A percentile compares a stretch with the other conserved stretches of the same genome.
phyloP scores from a whole-genome alignment of 1,139 yeast species.

The Geotrichum phurueaensis region DNA sequence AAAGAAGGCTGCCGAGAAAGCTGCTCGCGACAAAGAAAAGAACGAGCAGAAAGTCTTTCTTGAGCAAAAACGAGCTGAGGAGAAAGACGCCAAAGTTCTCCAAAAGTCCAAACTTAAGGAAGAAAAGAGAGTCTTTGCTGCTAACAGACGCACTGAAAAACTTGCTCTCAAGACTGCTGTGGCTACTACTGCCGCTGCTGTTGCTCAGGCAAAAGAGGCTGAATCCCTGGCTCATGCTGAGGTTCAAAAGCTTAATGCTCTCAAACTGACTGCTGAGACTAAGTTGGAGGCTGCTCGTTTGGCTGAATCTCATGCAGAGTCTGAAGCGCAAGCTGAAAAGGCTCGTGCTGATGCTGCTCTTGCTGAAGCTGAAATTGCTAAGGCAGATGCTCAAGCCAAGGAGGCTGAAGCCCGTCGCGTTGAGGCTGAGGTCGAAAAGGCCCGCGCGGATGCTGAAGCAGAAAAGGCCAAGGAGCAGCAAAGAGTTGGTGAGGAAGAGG shows the following conservation, averaged over 20 bases:
- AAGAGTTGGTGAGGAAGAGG: constrained; percentile 3
- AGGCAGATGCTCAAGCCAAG: constrained; percentile 22
- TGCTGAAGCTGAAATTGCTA: constrained; percentile 23
- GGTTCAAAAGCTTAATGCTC: constrained; percentile 26
- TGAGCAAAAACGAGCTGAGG: constrained; percentile 10
- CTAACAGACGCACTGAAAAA: constrained; percentile 15
- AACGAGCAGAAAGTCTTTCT: constrained; percentile 7
- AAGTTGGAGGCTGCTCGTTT: constrained; percentile 30
- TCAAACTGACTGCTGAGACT: constrained; percentile 22
- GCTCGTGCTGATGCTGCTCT: constrained; percentile 21
- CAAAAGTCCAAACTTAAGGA: constrained; percentile 21
- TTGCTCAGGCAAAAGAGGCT: constrained; percentile 26
- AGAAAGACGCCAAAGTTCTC: constrained; percentile 20
- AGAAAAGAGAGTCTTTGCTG: constrained; percentile 13
- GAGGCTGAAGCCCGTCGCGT: constrained; percentile 18
- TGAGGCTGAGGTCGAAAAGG: constrained; percentile 19
- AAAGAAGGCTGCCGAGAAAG: constrained; percentile 17
- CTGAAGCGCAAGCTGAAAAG: constrained; percentile 19
- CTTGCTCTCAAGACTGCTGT: constrained; percentile 17
- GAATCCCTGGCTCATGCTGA: constrained; percentile 27
- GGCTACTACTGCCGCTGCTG: constrained; percentile 25
- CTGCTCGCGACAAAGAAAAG: constrained; percentile 14
- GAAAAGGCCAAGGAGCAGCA: constrained; percentile 16
- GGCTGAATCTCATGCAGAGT: constrained; percentile 28
- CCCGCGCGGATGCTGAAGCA: constrained; percentile 17